Evolutionary conservation across 257 asterid species (phyloP).

Genomic region (Solanum peruvianum): DNA sequence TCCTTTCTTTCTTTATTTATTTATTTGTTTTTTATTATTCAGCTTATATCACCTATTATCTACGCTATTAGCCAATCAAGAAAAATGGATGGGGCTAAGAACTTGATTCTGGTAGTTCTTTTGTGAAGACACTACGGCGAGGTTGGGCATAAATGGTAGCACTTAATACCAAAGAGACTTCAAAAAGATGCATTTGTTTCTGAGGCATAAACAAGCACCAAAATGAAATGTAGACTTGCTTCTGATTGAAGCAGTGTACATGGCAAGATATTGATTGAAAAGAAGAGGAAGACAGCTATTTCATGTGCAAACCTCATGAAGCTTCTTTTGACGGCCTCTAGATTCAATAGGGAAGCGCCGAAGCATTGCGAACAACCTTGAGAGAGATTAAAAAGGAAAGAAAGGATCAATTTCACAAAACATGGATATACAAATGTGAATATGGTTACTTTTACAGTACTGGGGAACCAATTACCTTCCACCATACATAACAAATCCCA

Average conservation of each 20-base stretch:
- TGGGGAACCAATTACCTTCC: conserved; percentile 21
- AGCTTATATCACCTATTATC: neutral
- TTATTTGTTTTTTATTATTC: neutral
- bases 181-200: neutral
- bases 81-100: neutral
- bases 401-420: neutral
- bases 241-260: neutral
- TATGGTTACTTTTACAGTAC: neutral
- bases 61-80: neutral
- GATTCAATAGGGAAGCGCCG: conserved; percentile 31
- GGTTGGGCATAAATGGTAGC: neutral
- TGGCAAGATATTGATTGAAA: neutral
- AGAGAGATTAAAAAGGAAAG: neutral
- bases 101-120: neutral
- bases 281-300: neutral
- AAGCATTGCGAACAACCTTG: conserved; percentile 23
- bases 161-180: neutral
- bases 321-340: conserved; percentile 24
- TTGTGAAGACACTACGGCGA: neutral
- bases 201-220: neutral
- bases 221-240: neutral
- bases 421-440: neutral
- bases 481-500: conserved; percentile 28
- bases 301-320: conserved; percentile 22
- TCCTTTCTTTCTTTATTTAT: neutral